Conservation (phyloP, 345 rosid species). For the Hevea brasiliensis region DNA sequence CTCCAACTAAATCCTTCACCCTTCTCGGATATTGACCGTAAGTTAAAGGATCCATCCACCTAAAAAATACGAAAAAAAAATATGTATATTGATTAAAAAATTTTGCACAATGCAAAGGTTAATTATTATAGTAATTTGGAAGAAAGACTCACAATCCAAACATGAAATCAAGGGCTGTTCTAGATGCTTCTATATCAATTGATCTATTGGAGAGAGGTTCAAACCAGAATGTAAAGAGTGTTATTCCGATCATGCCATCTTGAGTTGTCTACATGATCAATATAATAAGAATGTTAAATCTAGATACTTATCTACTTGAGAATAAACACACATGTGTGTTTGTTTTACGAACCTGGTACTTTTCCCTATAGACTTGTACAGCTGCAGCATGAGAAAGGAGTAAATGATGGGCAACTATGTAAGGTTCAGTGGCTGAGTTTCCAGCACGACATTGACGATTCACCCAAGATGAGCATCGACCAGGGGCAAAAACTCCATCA, state of each 20-base stretch:
- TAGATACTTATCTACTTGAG: too few species aligned
- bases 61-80: too few species aligned
- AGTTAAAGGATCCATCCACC: conserved; percentile 47
- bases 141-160: too few species aligned
- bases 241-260: too few species aligned
- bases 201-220: too few species aligned
- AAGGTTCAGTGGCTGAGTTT: conserved; percentile 36
- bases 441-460: conserved; percentile 13
- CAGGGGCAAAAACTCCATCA: conserved; percentile 25
- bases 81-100: too few species aligned
- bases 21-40: conserved; percentile 37
- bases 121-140: neutral
- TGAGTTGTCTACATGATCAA: too few species aligned
- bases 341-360: conserved; percentile 22
- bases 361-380: conserved; percentile 22
- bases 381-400: conserved; percentile 36
- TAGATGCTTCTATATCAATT: too few species aligned
- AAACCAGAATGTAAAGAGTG: too few species aligned
- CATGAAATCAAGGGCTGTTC: too few species aligned
- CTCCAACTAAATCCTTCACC: conserved; percentile 26
- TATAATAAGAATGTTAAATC: neutral
- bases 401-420: conserved; percentile 25
- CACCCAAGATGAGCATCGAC: conserved; percentile 25
- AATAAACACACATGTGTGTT: too few species aligned
- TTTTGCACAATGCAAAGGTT: neutral